Percentiles rank a stretch among this genome's conserved stretches.
Evolutionary conservation across 805 yeast genomes (phyloP).

Genomic region (Ogataea nakhonphanomensis): DNA sequence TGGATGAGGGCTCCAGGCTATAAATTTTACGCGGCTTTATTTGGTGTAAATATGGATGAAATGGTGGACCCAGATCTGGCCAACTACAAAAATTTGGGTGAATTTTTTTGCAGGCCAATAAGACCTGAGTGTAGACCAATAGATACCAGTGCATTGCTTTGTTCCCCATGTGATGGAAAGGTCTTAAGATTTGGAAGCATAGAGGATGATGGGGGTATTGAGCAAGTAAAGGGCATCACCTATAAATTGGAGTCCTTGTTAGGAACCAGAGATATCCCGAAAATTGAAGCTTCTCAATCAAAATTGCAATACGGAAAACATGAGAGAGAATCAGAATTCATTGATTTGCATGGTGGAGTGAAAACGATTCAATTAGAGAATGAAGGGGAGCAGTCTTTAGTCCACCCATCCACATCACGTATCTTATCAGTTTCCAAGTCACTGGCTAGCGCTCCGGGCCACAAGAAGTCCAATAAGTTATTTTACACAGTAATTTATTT

Average conservation of each 20-base stretch:
- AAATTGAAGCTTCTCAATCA: conserved; percentile 55
- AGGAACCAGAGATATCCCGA: conserved; percentile 50
- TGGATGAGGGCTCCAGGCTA: conserved; percentile 86
- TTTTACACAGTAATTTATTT: conserved; percentile 89
- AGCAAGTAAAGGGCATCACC: conserved; percentile 95
- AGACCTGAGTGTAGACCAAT: conserved; percentile 78
- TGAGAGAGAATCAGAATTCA: conserved; percentile 18
- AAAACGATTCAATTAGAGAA: conserved; percentile 43
- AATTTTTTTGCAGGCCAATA: conserved; percentile 84
- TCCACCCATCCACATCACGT: conserved; percentile 28
- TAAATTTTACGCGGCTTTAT: conserved; percentile 68
- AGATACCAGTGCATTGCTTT: conserved; percentile 58
- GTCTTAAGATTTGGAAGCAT: conserved; percentile 80
- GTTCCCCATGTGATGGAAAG: conserved; percentile 92
- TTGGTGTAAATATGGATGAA: conserved; percentile 88
- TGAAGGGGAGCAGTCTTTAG: conserved; percentile 64
- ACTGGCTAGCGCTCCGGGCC: conserved; percentile 2
- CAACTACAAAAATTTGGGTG: conserved; percentile 76
- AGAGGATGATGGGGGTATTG: conserved; percentile 74
- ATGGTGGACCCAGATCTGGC: conserved; percentile 78
- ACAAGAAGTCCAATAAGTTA: conserved; percentile 51
- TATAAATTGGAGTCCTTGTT: conserved; percentile 85
- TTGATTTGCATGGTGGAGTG: conserved; percentile 13
- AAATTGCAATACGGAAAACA: conserved; percentile 28
- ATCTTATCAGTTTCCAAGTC: conserved; percentile 21